These are phyloP conservation scores for Trametes coccinea DNA, from an alignment of 768 basidiomycete genomes.

Conservation along the genomic window DNA sequence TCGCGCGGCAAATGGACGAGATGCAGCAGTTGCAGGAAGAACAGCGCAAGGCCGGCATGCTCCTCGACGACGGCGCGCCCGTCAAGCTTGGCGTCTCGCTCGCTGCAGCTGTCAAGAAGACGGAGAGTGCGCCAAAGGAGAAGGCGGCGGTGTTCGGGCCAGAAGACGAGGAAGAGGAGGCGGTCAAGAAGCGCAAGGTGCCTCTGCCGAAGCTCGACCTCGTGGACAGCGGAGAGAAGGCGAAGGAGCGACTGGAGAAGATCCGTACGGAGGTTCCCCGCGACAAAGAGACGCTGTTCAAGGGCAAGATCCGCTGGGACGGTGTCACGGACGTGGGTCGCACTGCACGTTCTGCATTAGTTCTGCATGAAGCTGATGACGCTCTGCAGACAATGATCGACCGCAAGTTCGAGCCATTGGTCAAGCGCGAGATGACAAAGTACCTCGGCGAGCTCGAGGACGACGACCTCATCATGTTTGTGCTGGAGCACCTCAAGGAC, in stretches of 20 bases:
- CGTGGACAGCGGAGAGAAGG: conserved; percentile 77
- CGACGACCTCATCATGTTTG: conserved; percentile 92
- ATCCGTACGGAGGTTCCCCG: conserved; percentile 73
- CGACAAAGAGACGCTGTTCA: conserved; percentile 79
- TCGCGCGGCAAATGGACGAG: conserved; percentile 93
- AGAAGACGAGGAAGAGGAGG: conserved; percentile 86
- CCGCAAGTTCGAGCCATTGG: conserved; percentile 81
- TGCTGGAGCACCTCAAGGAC: conserved; percentile 89
- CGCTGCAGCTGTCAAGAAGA: conserved; percentile 45
- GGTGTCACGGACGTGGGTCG: conserved; percentile 78
- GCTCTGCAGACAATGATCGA: conserved; percentile 67
- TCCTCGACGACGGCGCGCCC: conserved; percentile 90
- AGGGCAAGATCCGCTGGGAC: conserved; percentile 88
- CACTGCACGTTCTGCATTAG: not conserved
- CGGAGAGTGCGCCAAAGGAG: conserved; percentile 46
- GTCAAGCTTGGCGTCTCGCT: conserved; percentile 83
- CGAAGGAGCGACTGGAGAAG: conserved; percentile 76
- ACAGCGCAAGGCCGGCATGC: conserved; percentile 86
- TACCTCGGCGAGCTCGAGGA: conserved; percentile 92
- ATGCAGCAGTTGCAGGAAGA: conserved; percentile 90
- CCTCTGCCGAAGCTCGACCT: conserved; percentile 92
- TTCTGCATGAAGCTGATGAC: conserved; percentile 19
- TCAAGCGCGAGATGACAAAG: conserved; percentile 80
- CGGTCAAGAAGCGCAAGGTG: conserved; percentile 75
- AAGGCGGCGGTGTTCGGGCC: conserved; percentile 68